Conservation (phyloP, 2,329 filamentous ascomycete genomes). For the Rutstroemia sp. region DNA sequence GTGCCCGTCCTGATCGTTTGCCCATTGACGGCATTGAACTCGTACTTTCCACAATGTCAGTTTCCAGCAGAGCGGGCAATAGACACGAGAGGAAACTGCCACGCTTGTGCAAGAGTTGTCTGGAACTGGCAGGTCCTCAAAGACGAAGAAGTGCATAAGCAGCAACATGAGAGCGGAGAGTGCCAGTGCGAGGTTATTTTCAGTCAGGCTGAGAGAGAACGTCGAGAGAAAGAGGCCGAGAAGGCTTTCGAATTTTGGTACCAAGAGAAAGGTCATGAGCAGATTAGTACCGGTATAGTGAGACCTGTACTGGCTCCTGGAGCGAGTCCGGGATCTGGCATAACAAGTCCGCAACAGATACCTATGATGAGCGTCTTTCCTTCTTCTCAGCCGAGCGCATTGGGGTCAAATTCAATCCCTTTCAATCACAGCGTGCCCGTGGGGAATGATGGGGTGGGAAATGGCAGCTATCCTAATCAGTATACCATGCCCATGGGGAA, state of each 20-base stretch:
- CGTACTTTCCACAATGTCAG: slow-evolving; percentile 22
- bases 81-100: slow-evolving; percentile 22
- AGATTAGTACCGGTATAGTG: neutral
- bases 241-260: neutral
- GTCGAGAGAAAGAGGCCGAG: slow-evolving; percentile 6
- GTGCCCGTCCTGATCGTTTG: slow-evolving; percentile 35
- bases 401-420: too few relatives aligned
- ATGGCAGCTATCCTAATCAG: too few relatives aligned
- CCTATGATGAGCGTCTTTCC: too few relatives aligned
- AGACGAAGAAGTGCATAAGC: slow-evolving; percentile 22
- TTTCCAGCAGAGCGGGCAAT: slow-evolving; percentile 22
- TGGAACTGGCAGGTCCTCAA: slow-evolving; percentile 25
- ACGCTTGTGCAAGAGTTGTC: slow-evolving; percentile 23
- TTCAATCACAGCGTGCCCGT: too few relatives aligned
- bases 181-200: slow-evolving; percentile 24
- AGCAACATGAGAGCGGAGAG: slow-evolving; percentile 17
- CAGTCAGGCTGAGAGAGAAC: slow-evolving; percentile 17
- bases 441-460: too few relatives aligned
- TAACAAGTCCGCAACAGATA: too few relatives aligned
- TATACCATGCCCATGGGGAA: too few relatives aligned
- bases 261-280: slow-evolving; percentile 9
- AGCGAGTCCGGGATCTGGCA: too few relatives aligned
- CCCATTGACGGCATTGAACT: slow-evolving; percentile 27
- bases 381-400: too few relatives aligned
- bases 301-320: neutral